Evolutionary conservation across 192 early-diverging fungal genomes (phyloP), one percentile per base, ranked within the genome.

Genomic region (Paraglomus brasilianum): DNA sequence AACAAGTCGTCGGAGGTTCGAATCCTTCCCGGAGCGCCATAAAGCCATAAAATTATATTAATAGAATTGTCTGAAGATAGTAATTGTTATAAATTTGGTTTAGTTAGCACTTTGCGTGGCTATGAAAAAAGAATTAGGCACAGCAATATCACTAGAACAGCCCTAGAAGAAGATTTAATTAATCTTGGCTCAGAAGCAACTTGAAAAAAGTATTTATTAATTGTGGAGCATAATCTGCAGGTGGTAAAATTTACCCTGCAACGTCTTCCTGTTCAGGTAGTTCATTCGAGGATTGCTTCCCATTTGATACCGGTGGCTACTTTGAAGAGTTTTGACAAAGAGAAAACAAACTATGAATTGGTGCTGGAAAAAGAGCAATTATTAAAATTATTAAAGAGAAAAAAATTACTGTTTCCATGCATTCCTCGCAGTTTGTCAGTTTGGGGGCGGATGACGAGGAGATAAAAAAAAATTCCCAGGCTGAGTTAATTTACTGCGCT

Each of bases 1-100:
- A 64, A 64, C 61, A 64, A 64, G 61, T 47, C 43, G 61, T 64
- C 61, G 61, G 61, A 46, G 61, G 61, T 64, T 64, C 42, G 30
- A 64, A 64, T 64, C 61, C 61, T 64, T 46, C 58, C 58, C 58
- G 38, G 58, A 61, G 58, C 38, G 17, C 58, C 58, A 61, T 56
- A 56, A 30, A 30, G 3, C 3, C n/a, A n/a, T n/a, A n/a, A 30
- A 30, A 30, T 30, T 30, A 30, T 30, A n/a, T n/a, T n/a, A 30
- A 30, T 5, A 56, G 53, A 10, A 1, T 56, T 56, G 53, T 56
- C 53, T 6, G 53, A 56, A 56, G 30, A 10, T 10, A 56, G 19
- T 56, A 56, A 56, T 56, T 6, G 7, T 56, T 56, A 56, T 56
- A 56, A 56, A 56, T 56, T 56, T 56, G 53, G 53, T 56, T 24